Evolutionary conservation across 2,329 filamentous ascomycete species (phyloP).

Genomic region (Sporothrix pseudoabietina): DNA sequence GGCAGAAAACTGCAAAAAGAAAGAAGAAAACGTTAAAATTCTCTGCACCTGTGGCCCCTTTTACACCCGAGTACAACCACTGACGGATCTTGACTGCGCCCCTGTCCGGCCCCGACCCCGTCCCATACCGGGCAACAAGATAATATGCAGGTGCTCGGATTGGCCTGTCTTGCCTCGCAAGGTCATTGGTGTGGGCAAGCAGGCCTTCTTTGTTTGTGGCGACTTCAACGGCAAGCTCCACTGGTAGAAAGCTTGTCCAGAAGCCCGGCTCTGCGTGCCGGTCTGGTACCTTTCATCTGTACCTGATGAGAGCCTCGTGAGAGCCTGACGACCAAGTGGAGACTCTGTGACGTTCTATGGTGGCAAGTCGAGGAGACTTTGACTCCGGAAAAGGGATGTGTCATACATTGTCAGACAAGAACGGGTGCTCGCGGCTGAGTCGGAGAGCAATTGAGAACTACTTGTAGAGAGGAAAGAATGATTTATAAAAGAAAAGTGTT

Average conservation of each 20-base stretch:
- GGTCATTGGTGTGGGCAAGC: not conserved
- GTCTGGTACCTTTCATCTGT: not conserved
- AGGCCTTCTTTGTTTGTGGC: not conserved
- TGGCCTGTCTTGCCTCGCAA: not conserved
- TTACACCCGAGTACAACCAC: not conserved
- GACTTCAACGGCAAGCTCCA: not conserved
- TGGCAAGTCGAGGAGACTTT: not conserved
- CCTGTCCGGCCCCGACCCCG: not conserved
- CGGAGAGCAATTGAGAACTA: too few relatives aligned
- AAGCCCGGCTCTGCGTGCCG: not conserved
- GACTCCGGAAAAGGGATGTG: not conserved
- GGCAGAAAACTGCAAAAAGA: too few relatives aligned
- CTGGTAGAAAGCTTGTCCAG: not conserved
- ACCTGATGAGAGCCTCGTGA: constrained; percentile 3
- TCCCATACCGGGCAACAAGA: not conserved
- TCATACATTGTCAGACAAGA: not conserved
- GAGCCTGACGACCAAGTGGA: constrained; percentile 2
- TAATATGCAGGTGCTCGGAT: not conserved
- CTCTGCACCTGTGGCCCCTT: not conserved
- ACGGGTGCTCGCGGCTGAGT: too few relatives aligned
- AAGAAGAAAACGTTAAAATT: not conserved
- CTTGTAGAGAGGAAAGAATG: not conserved
- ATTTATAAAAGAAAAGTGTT: not conserved
- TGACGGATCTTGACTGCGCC: not conserved
- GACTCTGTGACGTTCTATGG: not conserved